phyloP scores from a whole-genome alignment of 1,284 basidiomycete genomes.

The Ustilago lituana region DNA sequence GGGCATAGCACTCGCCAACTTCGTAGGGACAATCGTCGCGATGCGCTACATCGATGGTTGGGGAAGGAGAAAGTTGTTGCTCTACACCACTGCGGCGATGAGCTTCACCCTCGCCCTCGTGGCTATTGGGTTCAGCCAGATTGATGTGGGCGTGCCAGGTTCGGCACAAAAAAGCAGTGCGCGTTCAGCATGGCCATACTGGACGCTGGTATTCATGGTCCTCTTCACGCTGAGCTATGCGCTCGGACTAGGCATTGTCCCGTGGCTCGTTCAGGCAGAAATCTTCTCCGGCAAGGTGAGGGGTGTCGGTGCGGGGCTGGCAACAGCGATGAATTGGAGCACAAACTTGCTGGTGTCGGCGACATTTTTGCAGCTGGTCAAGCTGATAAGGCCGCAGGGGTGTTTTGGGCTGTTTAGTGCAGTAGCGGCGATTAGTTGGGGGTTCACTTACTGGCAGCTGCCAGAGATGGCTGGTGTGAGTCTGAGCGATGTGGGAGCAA shows the following conservation, averaged over 20 bases:
- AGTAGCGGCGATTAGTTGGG: slow-evolving; percentile 42
- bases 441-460: slow-evolving; percentile 49
- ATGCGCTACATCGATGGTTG: slow-evolving; percentile 52
- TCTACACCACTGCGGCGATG: slow-evolving; percentile 52
- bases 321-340: slow-evolving; percentile 54
- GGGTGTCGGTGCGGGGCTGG: slow-evolving; percentile 45
- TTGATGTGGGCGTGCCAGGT: slow-evolving; percentile 30
- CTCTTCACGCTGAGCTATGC: slow-evolving; percentile 53
- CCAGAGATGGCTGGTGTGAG: slow-evolving; percentile 50
- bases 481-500: slow-evolving; percentile 34
- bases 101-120: slow-evolving; percentile 42
- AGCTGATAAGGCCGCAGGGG: slow-evolving; percentile 42
- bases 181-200: slow-evolving; percentile 50
- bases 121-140: slow-evolving; percentile 38
- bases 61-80: slow-evolving; percentile 53
- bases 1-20: slow-evolving; percentile 56
- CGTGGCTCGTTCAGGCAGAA: slow-evolving; percentile 60
- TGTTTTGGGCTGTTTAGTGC: slow-evolving; percentile 49
- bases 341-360: slow-evolving; percentile 46
- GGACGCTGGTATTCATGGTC: slow-evolving; percentile 44
- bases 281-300: slow-evolving; percentile 48
- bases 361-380: slow-evolving; percentile 48
- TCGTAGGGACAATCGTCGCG: slow-evolving; percentile 50
- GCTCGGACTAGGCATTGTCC: slow-evolving; percentile 56
- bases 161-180: no score